A percentile compares a stretch with the other conserved stretches of the same genome.
These are phyloP conservation scores for Eucalyptus curtisii DNA, from an alignment of 345 rosid genomes.

Conservation along the genomic window DNA sequence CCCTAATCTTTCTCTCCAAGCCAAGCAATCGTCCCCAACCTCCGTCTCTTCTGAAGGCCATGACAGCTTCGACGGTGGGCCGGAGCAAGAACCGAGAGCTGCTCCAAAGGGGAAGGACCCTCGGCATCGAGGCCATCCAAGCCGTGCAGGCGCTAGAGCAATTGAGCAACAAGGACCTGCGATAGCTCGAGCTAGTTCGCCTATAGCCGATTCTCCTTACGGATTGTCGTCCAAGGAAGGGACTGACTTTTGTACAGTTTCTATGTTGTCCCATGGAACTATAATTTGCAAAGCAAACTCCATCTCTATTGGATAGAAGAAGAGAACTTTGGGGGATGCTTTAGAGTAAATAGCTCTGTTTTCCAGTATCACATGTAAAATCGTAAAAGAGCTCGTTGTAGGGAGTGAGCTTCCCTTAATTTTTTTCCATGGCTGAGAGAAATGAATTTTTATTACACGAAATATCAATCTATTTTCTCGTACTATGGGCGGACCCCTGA, in stretches of 20 bases:
- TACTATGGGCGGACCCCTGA: not conserved
- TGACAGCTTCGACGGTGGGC: not conserved
- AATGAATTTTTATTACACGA: not conserved
- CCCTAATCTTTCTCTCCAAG: not conserved
- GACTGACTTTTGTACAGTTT: not conserved
- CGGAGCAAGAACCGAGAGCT: too few relatives aligned
- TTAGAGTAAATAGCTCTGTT: not conserved
- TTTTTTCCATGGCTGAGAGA: not conserved
- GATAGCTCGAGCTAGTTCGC: too few relatives aligned
- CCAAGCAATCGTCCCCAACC: not conserved
- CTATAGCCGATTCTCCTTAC: too few relatives aligned
- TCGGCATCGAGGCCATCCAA: too few relatives aligned
- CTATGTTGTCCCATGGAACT: not conserved
- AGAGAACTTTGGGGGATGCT: not conserved
- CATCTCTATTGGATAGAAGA: not conserved
- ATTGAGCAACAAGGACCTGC: too few relatives aligned
- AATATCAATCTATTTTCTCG: not conserved
- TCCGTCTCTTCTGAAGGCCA: not conserved
- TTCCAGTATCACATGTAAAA: not conserved
- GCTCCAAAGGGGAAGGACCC: too few relatives aligned
- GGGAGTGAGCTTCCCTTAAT: not conserved
- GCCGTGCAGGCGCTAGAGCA: too few relatives aligned
- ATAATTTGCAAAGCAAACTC: not conserved
- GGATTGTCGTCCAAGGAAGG: too few relatives aligned
- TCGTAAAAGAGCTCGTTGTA: fast-evolving